Evolutionary conservation across 73 alveolate species (phyloP), one percentile per base, ranked within the genome.

Genomic region (Paramecium pentaurelia): DNA sequence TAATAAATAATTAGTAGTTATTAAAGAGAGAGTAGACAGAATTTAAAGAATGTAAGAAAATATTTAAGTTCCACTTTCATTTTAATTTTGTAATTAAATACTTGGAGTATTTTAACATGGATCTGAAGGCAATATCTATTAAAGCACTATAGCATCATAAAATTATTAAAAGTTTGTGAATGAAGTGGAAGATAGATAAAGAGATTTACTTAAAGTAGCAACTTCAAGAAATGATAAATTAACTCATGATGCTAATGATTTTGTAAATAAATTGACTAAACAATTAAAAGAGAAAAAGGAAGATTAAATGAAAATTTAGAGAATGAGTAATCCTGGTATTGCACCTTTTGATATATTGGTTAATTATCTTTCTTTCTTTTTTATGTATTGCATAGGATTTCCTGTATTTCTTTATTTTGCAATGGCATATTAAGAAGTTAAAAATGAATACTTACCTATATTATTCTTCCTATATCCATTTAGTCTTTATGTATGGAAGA

Each of bases 171-270:
- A 75, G 68, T 75, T 75, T 45, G 36, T 75, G 9, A 34, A 32
- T 22, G 88, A 75, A 14, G 34, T 75, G 4, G 88, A 75, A 37
- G 88, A 75, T 16, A 75, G 88, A 75, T 18, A 75, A 14, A 37
- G 68, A 37, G 58, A 75, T 14, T 40, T 75, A 11, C 60, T 75
- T 34, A 16, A 2, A 11, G 49, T 75, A 2, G 88, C 88, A 22
- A 75, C 70, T 34, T 75, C 88, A 37, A 75, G 88, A 20, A 75
- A 75, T 45, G 88, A 75, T 75, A 75, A 75, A 37, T 12, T 75
- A 6, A 16, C 88, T 0, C 88, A 75, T 36, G 88, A 75, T 37
- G 88, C 88, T 6, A 40, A 36, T 12, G 60, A 75, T 11, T 75
- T 75, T 22, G 60, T 75, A 1, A 75, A 75, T 37, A 22, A 75